Conservation (phyloP, 1,139 yeast genomes). For the Entelexis paramagnoliae region DNA sequence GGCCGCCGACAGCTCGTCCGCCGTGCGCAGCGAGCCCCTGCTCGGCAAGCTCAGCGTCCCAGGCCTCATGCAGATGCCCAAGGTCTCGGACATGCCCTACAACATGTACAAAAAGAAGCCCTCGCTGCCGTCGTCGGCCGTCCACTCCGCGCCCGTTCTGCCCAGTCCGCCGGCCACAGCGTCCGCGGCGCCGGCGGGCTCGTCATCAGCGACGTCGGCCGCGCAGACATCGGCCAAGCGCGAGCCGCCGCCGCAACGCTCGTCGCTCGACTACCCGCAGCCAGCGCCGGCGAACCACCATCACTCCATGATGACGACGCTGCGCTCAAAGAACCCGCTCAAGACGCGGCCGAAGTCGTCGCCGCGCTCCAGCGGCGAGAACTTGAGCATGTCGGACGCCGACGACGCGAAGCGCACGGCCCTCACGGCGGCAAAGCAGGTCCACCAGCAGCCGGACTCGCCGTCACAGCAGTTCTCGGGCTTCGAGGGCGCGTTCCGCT, state of each 20-base stretch:
- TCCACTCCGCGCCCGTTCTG: not conserved
- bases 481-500: slow-evolving; percentile 20
- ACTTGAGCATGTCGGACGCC: slow-evolving; percentile 7
- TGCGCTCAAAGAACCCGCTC: slow-evolving; percentile 18
- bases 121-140: not conserved
- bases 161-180: not conserved
- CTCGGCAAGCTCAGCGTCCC: slow-evolving; percentile 4
- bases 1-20: not conserved
- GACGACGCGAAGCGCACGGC: slow-evolving; percentile 12
- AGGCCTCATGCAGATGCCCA: slow-evolving; percentile 15
- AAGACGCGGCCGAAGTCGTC: slow-evolving; percentile 12
- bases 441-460: slow-evolving; percentile 1
- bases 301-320: slow-evolving; percentile 20
- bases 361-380: slow-evolving; percentile 18
- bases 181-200: too few relatives aligned
- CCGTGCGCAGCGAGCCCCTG: slow-evolving; percentile 5
- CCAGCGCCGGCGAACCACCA: slow-evolving; percentile 13
- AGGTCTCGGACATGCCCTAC: slow-evolving; percentile 24
- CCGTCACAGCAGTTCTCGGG: slow-evolving; percentile 17
- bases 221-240: not conserved
- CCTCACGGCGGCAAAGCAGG: slow-evolving; percentile 12
- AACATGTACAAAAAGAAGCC: slow-evolving; percentile 20
- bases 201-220: not conserved
- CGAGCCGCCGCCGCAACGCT: slow-evolving; percentile 12
- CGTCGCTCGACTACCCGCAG: slow-evolving; percentile 21